Conservation (phyloP, 441 rosid species). For the California macrophylla region DNA sequence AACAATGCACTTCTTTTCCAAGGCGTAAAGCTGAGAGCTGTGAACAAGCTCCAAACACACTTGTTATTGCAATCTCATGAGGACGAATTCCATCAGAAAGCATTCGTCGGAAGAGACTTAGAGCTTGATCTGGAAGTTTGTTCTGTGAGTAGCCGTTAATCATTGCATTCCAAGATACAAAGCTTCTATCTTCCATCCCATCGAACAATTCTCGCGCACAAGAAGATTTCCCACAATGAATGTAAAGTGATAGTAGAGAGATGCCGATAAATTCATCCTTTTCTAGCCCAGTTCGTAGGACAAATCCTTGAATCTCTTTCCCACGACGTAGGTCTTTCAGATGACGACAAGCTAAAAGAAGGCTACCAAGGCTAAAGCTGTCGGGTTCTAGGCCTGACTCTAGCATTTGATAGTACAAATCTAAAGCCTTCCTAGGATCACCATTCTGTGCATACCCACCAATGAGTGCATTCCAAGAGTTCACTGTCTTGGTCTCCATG, state of each 20-base stretch:
- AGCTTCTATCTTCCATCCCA: constrained; percentile 30
- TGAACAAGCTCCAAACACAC: constrained; percentile 35
- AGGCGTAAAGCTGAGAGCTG: constrained; percentile 34
- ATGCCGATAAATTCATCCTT: constrained; percentile 31
- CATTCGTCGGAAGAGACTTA: constrained; percentile 34
- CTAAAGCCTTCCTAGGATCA: constrained; percentile 38
- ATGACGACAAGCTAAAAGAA: constrained; percentile 46
- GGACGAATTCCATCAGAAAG: constrained; percentile 28
- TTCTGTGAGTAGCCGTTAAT: constrained; percentile 36
- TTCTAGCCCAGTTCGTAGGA: constrained; percentile 37
- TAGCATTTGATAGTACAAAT: constrained; percentile 36
- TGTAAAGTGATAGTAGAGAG: constrained; percentile 46
- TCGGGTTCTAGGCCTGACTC: constrained; percentile 36
- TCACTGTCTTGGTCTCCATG: constrained; percentile 37
- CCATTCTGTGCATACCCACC: constrained; percentile 46
- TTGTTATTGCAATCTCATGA: constrained; percentile 27
- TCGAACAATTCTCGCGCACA: constrained; percentile 39
- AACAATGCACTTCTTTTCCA: constrained; percentile 44
- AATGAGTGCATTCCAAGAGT: constrained; percentile 65
- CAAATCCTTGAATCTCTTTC: constrained; percentile 44
- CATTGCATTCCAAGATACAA: constrained; percentile 43
- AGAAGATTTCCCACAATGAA: constrained; percentile 32
- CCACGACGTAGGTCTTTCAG: constrained; percentile 34
- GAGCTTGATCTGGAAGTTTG: constrained; percentile 32
- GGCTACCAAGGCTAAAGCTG: constrained; percentile 40